These are phyloP conservation scores for Eimeria praecox DNA, from an alignment of 169 alveolate species.

Conservation along the genomic window DNA sequence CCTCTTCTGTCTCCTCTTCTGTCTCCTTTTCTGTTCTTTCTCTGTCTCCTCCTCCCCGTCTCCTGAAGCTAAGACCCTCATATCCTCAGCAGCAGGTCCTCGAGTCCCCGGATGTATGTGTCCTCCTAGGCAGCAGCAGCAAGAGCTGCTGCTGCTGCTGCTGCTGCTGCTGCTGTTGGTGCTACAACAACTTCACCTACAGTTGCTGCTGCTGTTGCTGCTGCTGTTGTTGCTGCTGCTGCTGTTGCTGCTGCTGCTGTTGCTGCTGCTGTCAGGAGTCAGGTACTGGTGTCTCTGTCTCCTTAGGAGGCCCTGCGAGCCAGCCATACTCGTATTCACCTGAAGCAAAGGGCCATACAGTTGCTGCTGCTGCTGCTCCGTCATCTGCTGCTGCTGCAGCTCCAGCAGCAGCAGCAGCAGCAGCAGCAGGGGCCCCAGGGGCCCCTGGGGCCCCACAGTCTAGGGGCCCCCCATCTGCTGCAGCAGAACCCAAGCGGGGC, in stretches of 20 bases:
- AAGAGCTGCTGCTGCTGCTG: neutral
- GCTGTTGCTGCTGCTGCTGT: neutral
- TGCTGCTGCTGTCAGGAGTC: slow-evolving; percentile 25
- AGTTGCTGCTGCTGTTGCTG: neutral
- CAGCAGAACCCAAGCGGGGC: neutral
- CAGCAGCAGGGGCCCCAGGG: neutral
- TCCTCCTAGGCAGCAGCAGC: neutral
- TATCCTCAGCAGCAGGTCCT: too few species aligned
- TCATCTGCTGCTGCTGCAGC: neutral
- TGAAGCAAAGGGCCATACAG: neutral
- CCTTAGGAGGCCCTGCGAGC: neutral
- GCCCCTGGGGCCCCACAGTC: slow-evolving; percentile 3
- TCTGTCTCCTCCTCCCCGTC: neutral
- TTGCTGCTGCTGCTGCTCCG: neutral
- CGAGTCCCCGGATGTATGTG: too few species aligned
- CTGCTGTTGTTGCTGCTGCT: neutral
- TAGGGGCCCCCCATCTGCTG: neutral
- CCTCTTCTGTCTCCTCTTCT: neutral
- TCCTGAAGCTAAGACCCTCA: too few species aligned
- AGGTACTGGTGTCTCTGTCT: neutral
- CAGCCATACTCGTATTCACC: neutral
- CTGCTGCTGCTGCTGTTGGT: neutral
- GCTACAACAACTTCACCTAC: neutral
- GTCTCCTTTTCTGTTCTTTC: neutral
- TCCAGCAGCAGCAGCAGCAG: too few species aligned